phyloP scores from a whole-genome alignment of 1,284 basidiomycete species.

The Ceratobasidium sp. region DNA sequence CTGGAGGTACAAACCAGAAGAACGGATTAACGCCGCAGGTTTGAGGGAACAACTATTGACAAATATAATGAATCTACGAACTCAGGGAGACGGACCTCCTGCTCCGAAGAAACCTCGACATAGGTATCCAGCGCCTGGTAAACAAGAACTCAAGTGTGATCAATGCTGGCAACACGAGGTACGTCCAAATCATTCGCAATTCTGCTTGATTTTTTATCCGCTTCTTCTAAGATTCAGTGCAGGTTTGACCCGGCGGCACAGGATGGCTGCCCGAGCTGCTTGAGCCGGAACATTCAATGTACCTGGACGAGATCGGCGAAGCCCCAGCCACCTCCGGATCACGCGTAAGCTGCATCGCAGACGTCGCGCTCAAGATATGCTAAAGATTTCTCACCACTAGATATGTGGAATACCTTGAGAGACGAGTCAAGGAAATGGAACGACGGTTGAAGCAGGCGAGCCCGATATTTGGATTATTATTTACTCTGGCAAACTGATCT shows the following conservation, averaged over 20 bases:
- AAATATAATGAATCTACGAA: no score
- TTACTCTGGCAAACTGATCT: not conserved
- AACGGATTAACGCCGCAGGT: no score
- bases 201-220: not conserved
- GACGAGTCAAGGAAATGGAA: not conserved
- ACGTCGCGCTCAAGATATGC: no score
- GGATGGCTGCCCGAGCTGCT: not conserved
- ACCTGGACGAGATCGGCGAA: not conserved
- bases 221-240: not conserved
- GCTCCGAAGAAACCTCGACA: no score
- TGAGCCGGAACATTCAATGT: not conserved
- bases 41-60: no score
- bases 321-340: constrained; percentile 9
- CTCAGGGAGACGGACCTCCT: no score
- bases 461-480: not conserved
- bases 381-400: not conserved
- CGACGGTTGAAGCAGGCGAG: not conserved
- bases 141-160: not conserved
- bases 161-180: not conserved
- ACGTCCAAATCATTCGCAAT: not conserved
- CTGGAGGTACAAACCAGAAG: no score
- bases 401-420: constrained; percentile 8
- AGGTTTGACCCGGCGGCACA: not conserved
- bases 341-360: not conserved
- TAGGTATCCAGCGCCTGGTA: not conserved